Evolutionary conservation across 148 eudicot genomes (phyloP).

Genomic region (Agrostemma githago): DNA sequence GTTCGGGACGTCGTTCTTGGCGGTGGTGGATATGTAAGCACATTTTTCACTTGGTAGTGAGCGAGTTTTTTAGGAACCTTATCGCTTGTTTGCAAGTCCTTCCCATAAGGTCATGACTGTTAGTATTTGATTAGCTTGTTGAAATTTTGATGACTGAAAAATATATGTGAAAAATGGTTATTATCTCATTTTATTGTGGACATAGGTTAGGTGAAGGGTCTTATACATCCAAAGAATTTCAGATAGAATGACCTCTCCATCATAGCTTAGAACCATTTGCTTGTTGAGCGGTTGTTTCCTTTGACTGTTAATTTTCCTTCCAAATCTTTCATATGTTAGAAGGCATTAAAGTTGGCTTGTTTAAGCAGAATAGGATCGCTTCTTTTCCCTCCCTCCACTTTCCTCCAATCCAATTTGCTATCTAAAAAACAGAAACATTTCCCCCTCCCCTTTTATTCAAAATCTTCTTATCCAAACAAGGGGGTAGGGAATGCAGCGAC

Average conservation of each 20-base stretch:
- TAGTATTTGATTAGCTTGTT: background rate
- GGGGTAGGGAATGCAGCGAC: background rate
- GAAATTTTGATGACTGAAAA: background rate
- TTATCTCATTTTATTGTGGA: background rate
- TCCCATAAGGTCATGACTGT: background rate
- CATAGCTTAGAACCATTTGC: background rate
- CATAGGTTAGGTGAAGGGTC: background rate
- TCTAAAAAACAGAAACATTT: too few relatives aligned
- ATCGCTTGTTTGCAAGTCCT: background rate
- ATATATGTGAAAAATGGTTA: too few relatives aligned
- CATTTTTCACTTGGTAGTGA: background rate
- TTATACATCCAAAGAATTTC: background rate
- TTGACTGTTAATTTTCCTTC: background rate
- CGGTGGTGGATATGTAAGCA: constrained; percentile 90
- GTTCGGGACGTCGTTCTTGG: constrained; percentile 88
- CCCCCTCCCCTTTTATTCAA: too few relatives aligned
- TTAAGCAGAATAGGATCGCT: background rate
- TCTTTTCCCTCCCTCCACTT: background rate
- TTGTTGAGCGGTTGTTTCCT: background rate
- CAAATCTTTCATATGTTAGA: background rate
- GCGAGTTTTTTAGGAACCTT: background rate
- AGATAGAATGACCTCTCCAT: background rate
- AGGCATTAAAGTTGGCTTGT: background rate
- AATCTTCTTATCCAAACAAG: background rate
- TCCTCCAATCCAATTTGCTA: too few relatives aligned